These are phyloP conservation scores for Exophiala aquamarina DNA, from an alignment of 2,329 filamentous ascomycete genomes.

Conservation along the genomic window DNA sequence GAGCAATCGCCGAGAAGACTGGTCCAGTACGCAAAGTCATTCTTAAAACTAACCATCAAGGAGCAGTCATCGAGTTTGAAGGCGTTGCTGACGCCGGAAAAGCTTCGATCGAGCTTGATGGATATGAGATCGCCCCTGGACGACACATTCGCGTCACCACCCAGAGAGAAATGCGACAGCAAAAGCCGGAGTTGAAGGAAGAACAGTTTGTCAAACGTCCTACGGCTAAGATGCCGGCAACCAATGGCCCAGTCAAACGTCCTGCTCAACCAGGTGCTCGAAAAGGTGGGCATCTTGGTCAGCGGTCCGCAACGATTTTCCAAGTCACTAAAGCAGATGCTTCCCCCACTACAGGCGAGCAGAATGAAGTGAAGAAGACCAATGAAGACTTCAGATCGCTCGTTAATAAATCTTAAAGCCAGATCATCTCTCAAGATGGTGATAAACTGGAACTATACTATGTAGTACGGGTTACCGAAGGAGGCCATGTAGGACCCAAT, in stretches of 20 bases:
- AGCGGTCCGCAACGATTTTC: constrained; percentile 12
- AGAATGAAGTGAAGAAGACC: constrained; percentile 43
- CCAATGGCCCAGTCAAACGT: constrained; percentile 42
- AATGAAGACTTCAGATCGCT: constrained; percentile 57
- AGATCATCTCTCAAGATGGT: no score
- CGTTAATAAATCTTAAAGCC: constrained; percentile 9
- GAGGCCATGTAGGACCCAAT: no score
- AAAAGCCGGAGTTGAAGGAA: constrained; percentile 41
- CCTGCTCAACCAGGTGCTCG: constrained; percentile 44
- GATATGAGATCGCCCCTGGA: constrained; percentile 45
- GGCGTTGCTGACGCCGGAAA: constrained; percentile 70
- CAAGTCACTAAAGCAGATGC: constrained; percentile 17
- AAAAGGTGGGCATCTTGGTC: constrained; percentile 25
- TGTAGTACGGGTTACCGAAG: no score
- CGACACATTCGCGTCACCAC: constrained; percentile 49
- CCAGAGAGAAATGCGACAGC: constrained; percentile 51
- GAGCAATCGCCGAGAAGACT: constrained; percentile 67
- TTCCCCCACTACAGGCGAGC: not conserved
- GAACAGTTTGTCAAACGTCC: constrained; percentile 42
- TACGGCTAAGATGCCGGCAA: constrained; percentile 32
- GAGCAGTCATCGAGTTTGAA: constrained; percentile 80
- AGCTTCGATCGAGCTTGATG: constrained; percentile 46
- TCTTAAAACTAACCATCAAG: constrained; percentile 77
- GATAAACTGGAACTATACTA: no score
- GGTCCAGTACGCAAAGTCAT: constrained; percentile 74